Evolutionary conservation across 208 protist species (phyloP).

Genomic region (Crithidia fasciculata): DNA sequence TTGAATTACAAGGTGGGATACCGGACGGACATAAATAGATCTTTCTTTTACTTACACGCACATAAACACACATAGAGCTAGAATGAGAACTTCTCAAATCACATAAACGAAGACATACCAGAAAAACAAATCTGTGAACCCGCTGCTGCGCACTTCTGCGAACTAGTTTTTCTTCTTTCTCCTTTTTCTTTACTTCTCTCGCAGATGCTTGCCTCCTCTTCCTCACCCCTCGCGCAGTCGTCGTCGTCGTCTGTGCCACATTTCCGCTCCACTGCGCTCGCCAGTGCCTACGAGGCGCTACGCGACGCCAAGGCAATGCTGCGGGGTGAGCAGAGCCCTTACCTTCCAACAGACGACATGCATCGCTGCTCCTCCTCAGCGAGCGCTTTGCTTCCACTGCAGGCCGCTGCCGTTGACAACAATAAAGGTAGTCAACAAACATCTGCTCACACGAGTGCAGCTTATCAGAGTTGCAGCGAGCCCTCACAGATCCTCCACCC

Average conservation of each 20-base stretch:
- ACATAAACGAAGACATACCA: background rate
- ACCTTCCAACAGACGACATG: background rate
- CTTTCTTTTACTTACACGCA: too few relatives aligned
- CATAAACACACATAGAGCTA: too few relatives aligned
- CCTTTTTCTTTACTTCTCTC: too few relatives aligned
- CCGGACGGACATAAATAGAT: too few relatives aligned
- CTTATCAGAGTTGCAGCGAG: too few relatives aligned
- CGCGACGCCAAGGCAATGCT: constrained; percentile 19
- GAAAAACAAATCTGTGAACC: background rate
- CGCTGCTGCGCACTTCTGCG: too few relatives aligned
- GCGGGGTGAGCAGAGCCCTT: constrained; percentile 16
- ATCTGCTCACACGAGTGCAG: background rate
- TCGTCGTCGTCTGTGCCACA: background rate
- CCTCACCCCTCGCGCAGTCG: background rate
- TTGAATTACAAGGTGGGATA: too few relatives aligned
- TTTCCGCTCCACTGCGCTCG: background rate
- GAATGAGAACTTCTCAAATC: too few relatives aligned
- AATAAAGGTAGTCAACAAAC: background rate
- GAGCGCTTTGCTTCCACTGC: background rate
- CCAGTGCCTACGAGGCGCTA: constrained; percentile 12
- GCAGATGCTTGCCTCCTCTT: too few relatives aligned
- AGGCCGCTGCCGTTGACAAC: background rate
- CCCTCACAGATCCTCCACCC: background rate
- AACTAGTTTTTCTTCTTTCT: too few relatives aligned
- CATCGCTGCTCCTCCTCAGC: background rate